phyloP scores from a whole-genome alignment of 805 yeast genomes.

The Candida berthetii region DNA sequence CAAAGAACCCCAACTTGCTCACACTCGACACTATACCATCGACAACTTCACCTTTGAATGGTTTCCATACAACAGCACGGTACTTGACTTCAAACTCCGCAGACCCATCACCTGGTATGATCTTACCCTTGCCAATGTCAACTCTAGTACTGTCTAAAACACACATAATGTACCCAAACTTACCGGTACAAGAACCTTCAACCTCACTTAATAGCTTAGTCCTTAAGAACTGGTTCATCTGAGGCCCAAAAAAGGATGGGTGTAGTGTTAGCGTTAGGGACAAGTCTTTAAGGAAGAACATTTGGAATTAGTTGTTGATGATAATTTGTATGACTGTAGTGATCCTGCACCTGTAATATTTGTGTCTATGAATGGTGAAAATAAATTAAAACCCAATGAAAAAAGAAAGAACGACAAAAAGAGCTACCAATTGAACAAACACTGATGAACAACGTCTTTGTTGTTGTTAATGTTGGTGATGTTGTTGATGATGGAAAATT shows the following conservation, averaged over 20 bases:
- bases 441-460: not conserved
- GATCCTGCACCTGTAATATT: not conserved
- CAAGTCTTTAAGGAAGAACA: constrained; percentile 69
- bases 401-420: too few species aligned
- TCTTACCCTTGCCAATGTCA: constrained; percentile 91
- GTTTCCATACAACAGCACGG: constrained; percentile 96
- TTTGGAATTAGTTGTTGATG: constrained; percentile 3
- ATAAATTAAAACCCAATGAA: too few species aligned
- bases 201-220: constrained; percentile 91
- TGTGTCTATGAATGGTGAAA: not conserved
- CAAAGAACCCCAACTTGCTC: constrained; percentile 92
- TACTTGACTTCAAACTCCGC: constrained; percentile 97
- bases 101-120: constrained; percentile 86
- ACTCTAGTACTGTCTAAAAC: constrained; percentile 92
- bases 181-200: constrained; percentile 98
- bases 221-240: constrained; percentile 89
- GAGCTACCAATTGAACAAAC: not conserved
- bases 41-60: constrained; percentile 97
- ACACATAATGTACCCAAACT: constrained; percentile 95
- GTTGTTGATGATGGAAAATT: not conserved
- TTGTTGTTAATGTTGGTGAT: not conserved
- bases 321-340: not conserved
- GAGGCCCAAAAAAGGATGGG: constrained; percentile 97
- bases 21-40: constrained; percentile 95
- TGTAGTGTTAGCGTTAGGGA: constrained; percentile 89